Percentiles rank a stretch among this genome's conserved stretches.
These are phyloP conservation scores for Cystobasidium pallidum DNA, from an alignment of 1,284 basidiomycete species.

Conservation along the genomic window DNA sequence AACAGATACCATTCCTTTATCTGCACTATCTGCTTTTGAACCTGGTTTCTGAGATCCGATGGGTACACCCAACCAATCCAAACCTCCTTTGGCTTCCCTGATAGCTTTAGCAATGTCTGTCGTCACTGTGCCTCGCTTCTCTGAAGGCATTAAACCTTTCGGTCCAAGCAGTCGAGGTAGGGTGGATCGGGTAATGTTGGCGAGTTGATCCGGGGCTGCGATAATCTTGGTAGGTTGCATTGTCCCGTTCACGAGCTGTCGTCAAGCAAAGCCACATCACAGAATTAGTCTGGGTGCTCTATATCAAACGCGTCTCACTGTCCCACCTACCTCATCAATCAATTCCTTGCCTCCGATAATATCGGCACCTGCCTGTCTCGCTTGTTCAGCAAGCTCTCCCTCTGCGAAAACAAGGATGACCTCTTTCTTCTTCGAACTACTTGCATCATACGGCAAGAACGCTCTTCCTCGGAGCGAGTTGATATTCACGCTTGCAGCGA, in stretches of 20 bases:
- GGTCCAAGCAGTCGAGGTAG: conserved; percentile 90
- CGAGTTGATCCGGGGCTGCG: conserved; percentile 77
- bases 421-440: conserved; percentile 65
- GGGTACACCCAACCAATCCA: conserved; percentile 92
- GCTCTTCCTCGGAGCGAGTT: conserved; percentile 75
- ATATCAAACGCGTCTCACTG: no score
- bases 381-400: conserved; percentile 68
- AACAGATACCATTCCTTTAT: conserved; percentile 35
- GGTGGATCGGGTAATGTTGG: conserved; percentile 68
- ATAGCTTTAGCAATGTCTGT: conserved; percentile 82
- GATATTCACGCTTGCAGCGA: conserved; percentile 69
- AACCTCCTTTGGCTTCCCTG: conserved; percentile 74
- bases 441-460: conserved; percentile 72
- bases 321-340: conserved; percentile 71
- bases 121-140: conserved; percentile 89
- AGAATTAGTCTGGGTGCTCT: no score
- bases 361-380: conserved; percentile 77
- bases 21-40: conserved; percentile 24
- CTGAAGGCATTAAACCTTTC: conserved; percentile 91
- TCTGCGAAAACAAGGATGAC: conserved; percentile 86
- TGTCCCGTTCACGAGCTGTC: conserved; percentile 71
- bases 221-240: conserved; percentile 78
- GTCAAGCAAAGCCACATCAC: no score
- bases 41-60: conserved; percentile 75
- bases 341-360: conserved; percentile 84